A percentile compares a stretch with the other conserved stretches of the same genome.
These are phyloP conservation scores for Blastobotrys robertii DNA, from an alignment of 805 yeast species.

Conservation along the genomic window DNA sequence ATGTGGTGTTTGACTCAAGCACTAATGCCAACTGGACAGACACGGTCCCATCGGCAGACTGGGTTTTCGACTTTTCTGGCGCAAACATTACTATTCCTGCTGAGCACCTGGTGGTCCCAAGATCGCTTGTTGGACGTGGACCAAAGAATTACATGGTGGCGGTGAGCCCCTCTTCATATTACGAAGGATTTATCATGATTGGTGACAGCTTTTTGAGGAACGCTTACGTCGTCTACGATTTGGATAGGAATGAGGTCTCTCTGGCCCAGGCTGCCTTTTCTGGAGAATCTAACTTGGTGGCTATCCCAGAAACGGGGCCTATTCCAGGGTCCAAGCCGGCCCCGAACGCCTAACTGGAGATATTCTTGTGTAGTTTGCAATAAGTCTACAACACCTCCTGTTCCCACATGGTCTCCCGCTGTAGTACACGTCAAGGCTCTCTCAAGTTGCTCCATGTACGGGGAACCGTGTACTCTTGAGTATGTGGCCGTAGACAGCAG, in stretches of 20 bases:
- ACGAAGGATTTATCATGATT: conserved; percentile 21
- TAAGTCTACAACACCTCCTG: too few relatives aligned
- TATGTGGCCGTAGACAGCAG: too few relatives aligned
- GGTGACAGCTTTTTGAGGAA: conserved; percentile 46
- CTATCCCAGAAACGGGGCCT: conserved; percentile 7
- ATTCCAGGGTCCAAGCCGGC: not conserved
- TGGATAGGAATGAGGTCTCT: not conserved
- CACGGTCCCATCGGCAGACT: not conserved
- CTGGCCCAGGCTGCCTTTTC: not conserved
- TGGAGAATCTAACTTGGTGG: too few relatives aligned
- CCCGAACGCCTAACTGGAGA: too few relatives aligned
- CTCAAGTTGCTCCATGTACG: too few relatives aligned
- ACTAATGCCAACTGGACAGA: not conserved
- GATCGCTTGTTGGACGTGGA: too few relatives aligned
- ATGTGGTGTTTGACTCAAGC: not conserved
- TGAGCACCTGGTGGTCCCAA: not conserved
- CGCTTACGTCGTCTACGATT: conserved; percentile 46
- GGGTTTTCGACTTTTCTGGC: not conserved
- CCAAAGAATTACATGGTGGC: conserved; percentile 5
- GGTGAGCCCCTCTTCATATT: not conserved
- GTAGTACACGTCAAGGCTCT: too few relatives aligned
- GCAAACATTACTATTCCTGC: not conserved
- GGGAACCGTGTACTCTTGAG: too few relatives aligned
- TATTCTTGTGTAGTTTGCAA: too few relatives aligned
- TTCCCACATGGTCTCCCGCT: too few relatives aligned